Percentiles rank a stretch among this genome's conserved stretches.
phyloP scores from a whole-genome alignment of 768 basidiomycete species.

The Russula vinacea region DNA sequence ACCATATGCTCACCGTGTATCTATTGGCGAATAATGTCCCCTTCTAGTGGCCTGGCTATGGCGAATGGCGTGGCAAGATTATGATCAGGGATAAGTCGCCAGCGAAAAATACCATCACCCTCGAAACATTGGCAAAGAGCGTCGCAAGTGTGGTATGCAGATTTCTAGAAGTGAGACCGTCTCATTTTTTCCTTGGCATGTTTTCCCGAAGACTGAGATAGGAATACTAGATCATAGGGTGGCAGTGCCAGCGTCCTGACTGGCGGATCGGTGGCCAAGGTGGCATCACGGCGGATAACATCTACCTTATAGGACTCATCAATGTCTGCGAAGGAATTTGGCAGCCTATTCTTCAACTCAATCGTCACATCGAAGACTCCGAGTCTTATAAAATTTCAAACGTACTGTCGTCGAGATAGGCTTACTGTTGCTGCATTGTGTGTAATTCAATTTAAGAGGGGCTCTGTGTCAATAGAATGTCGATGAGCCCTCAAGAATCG shows the following conservation, averaged over 20 bases:
- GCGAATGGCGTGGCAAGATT: constrained; percentile 9
- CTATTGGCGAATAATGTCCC: neutral
- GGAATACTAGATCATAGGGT: neutral
- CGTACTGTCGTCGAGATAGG: too few species aligned
- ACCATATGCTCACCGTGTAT: neutral
- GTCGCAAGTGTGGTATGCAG: constrained; percentile 13
- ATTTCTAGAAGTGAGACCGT: constrained; percentile 11
- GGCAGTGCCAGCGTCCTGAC: neutral
- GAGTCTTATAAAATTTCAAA: too few species aligned
- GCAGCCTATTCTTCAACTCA: constrained; percentile 25
- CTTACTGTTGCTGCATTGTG: too few species aligned
- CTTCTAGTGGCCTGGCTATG: constrained; percentile 25
- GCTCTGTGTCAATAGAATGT: too few species aligned
- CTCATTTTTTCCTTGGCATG: neutral
- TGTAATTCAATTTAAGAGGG: too few species aligned
- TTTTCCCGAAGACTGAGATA: neutral
- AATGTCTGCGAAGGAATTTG: constrained; percentile 24
- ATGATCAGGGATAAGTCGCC: too few species aligned
- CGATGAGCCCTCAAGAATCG: too few species aligned
- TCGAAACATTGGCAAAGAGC: constrained; percentile 2
- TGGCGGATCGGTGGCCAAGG: constrained; percentile 14
- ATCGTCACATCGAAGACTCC: too few species aligned
- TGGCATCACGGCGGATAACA: constrained; percentile 16
- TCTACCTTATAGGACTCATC: constrained; percentile 17
- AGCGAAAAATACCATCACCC: too few species aligned